phyloP scores from a whole-genome alignment of 1,139 yeast species.

The Yamadazyma atlantica region DNA sequence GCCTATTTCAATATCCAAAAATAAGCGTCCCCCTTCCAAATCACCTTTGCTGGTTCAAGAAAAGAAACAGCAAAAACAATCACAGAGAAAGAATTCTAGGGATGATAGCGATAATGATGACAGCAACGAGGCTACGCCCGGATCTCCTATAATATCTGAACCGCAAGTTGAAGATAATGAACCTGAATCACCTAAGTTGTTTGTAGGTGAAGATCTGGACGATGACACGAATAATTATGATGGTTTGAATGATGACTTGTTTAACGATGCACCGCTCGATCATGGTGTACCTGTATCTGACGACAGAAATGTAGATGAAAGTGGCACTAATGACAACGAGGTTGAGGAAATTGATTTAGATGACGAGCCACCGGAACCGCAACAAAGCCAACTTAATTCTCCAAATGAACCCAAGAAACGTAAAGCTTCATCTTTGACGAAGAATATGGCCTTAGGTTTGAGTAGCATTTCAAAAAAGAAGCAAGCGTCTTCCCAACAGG shows the following conservation, averaged over 20 bases:
- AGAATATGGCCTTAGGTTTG: slow-evolving; percentile 36
- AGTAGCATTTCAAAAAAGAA: slow-evolving; percentile 22
- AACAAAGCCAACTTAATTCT: neutral
- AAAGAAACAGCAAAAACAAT: neutral
- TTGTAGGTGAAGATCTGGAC: slow-evolving; percentile 6
- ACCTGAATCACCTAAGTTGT: slow-evolving; percentile 5
- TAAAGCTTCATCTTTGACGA: slow-evolving; percentile 27
- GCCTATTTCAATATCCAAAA: slow-evolving; percentile 26
- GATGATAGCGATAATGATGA: neutral
- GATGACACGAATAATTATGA: slow-evolving; percentile 12
- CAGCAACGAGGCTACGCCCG: neutral
- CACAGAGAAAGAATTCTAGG: too few species aligned
- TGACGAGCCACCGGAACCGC: slow-evolving; percentile 2
- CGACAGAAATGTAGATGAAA: too few species aligned
- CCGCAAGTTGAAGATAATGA: too few species aligned
- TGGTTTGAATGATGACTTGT: slow-evolving; percentile 5
- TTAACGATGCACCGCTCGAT: slow-evolving; percentile 8
- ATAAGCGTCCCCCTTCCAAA: slow-evolving; percentile 15
- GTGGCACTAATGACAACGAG: neutral
- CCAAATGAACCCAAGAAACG: neutral
- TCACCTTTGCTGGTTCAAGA: slow-evolving; percentile 12
- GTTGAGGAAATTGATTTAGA: neutral
- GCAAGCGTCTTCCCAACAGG: slow-evolving; percentile 5
- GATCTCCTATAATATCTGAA: neutral
- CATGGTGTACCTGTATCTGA: neutral